These are phyloP conservation scores for Oryza brachyantha DNA, from an alignment of 176 grass and related monocot species.

Conservation along the genomic window DNA sequence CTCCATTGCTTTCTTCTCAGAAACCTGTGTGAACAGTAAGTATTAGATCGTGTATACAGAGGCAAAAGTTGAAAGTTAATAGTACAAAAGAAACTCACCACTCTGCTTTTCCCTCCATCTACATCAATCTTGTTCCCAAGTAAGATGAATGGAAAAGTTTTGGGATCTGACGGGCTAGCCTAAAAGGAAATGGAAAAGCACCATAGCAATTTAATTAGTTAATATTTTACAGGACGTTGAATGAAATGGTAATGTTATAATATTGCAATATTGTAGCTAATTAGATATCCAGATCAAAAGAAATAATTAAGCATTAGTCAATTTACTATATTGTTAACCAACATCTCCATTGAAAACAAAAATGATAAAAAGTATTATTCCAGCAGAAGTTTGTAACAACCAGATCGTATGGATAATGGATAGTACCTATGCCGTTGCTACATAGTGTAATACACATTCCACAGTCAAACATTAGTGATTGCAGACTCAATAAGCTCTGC, in stretches of 20 bases:
- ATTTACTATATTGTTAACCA: conserved; percentile 21
- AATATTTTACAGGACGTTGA: conserved; percentile 13
- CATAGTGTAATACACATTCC: background rate
- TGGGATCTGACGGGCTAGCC: conserved; percentile 89
- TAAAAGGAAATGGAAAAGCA: conserved; percentile 36
- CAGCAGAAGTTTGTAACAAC: background rate
- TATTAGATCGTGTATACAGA: background rate
- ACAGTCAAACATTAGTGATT: background rate
- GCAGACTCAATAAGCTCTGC: background rate
- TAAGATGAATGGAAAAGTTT: conserved; percentile 95
- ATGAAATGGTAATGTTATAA: conserved; percentile 17
- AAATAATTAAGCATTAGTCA: conserved; percentile 11
- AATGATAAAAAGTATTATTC: background rate
- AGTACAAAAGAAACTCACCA: conserved; percentile 57
- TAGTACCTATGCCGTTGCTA: background rate
- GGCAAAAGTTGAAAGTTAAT: conserved; percentile 19
- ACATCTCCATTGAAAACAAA: conserved; percentile 12
- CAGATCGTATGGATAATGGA: background rate
- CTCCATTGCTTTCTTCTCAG: conserved; percentile 93
- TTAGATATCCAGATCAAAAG: background rate
- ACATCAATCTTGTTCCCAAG: conserved; percentile 98
- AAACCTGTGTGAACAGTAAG: conserved; percentile 48
- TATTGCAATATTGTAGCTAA: conserved; percentile 14
- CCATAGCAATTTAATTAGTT: conserved; percentile 25
- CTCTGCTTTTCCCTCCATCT: conserved; percentile 98